Conservation (phyloP, 495 filamentous ascomycete genomes). For the Aspergillus baeticus region DNA sequence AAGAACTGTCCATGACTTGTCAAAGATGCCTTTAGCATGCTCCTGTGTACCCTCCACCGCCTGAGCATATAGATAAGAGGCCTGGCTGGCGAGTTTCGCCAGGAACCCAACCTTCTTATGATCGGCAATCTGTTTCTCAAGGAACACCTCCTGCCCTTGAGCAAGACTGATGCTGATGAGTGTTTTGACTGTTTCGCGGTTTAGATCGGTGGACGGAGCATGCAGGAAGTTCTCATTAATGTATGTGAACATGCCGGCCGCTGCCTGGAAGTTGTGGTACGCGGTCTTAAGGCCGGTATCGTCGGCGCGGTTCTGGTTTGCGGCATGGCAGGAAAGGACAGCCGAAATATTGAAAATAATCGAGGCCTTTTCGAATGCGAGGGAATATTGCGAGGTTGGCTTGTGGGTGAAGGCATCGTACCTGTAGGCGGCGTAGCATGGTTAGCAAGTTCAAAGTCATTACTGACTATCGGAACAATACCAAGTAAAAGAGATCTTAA, state of each 20-base stretch:
- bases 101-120: conserved; percentile 89
- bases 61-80: conserved; percentile 83
- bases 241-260: conserved; percentile 98
- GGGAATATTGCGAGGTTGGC: conserved; percentile 88
- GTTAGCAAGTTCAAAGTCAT: conserved; percentile 6
- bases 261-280: conserved; percentile 97
- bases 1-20: conserved; percentile 89
- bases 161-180: conserved; percentile 90
- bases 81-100: conserved; percentile 89
- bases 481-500: conserved; percentile 99
- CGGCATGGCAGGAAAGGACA: conserved; percentile 93
- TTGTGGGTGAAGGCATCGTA: conserved; percentile 99
- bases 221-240: conserved; percentile 99
- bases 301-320: conserved; percentile 86
- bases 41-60: conserved; percentile 88
- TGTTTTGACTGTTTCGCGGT: conserved; percentile 91
- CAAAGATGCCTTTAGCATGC: conserved; percentile 91
- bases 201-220: conserved; percentile 91
- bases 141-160: conserved; percentile 93
- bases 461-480: conserved; percentile 35
- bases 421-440: conserved; percentile 48
- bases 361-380: conserved; percentile 97
- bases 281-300: conserved; percentile 92
- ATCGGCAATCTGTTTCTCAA: conserved; percentile 94
- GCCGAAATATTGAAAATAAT: conserved; percentile 99